Percentiles rank a stretch among this genome's conserved stretches.
Conservation (phyloP, 306 rosid genomes). For the Cotoneaster glaucophyllus region DNA sequence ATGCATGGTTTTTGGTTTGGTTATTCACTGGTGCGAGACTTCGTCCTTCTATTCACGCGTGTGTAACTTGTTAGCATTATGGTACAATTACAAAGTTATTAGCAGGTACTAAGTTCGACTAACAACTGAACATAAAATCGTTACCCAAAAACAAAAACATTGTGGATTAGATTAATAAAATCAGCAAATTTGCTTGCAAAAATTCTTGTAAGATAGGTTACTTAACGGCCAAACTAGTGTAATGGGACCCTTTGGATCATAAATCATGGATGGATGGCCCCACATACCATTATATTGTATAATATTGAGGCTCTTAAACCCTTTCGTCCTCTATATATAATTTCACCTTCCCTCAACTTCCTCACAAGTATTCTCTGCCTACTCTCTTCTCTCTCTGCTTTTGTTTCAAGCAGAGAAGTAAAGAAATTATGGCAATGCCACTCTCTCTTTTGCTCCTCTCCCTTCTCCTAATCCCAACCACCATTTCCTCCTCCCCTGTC, state of each 20-base stretch:
- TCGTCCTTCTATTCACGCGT: no score
- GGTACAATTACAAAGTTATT: no score
- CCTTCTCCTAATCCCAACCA: conserved; percentile 27
- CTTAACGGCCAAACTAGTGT: conserved; percentile 22
- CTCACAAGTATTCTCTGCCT: conserved; percentile 29
- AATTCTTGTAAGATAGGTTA: conserved; percentile 2
- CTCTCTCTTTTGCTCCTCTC: conserved; percentile 25
- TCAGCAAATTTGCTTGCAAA: neutral
- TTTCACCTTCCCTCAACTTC: conserved; percentile 13
- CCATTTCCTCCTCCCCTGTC: conserved; percentile 51
- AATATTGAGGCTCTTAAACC: conserved; percentile 13
- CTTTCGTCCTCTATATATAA: conserved; percentile 45
- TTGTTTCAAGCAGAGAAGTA: neutral
- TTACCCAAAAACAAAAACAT: neutral
- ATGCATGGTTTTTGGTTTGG: no score
- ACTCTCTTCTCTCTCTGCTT: conserved; percentile 12
- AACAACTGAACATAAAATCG: neutral
- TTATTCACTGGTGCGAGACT: no score
- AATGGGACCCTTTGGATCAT: conserved; percentile 2
- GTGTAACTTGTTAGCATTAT: neutral
- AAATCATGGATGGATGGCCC: conserved; percentile 3
- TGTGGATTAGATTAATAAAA: neutral
- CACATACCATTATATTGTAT: conserved; percentile 1
- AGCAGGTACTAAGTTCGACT: neutral
- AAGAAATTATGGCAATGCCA: conserved; percentile 49